Percentiles rank a stretch among this genome's conserved stretches.
Conservation (phyloP, 2,329 filamentous ascomycete species). For the Colletotrichum lindemuthianum region DNA sequence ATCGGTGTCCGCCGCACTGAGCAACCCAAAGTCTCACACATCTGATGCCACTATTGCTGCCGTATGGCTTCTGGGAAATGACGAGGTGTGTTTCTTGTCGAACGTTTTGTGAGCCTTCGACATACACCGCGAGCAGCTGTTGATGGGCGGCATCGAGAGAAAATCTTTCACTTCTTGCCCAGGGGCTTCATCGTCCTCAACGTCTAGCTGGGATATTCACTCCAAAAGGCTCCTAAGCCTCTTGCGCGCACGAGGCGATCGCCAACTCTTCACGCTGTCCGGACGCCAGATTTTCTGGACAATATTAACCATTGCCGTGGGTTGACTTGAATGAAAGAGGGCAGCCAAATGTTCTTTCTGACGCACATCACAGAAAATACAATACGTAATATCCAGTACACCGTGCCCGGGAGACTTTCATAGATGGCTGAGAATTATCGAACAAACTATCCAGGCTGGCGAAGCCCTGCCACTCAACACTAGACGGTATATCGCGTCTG, state of each 20-base stretch:
- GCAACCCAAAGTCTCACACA: constrained; percentile 40
- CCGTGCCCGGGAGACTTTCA: constrained; percentile 49
- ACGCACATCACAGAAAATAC: constrained; percentile 47
- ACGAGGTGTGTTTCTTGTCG: constrained; percentile 45
- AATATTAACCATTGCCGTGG: constrained; percentile 50
- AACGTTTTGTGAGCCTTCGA: neutral
- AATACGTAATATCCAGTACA: constrained; percentile 45
- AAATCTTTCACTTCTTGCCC: constrained; percentile 8
- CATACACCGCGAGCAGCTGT: constrained; percentile 40
- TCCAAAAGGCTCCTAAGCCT: constrained; percentile 49
- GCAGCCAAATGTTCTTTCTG: neutral
- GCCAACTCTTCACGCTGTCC: constrained; percentile 38
- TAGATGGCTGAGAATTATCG: constrained; percentile 48
- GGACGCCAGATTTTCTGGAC: constrained; percentile 50
- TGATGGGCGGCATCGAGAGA: constrained; percentile 48
- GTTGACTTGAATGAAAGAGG: constrained; percentile 27
- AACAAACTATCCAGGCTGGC: constrained; percentile 8
- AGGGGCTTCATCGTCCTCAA: neutral
- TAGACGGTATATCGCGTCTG: constrained; percentile 13
- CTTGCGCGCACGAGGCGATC: constrained; percentile 46
- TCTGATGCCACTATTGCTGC: constrained; percentile 50
- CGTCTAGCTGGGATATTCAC: constrained; percentile 48
- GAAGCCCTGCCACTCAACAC: constrained; percentile 22
- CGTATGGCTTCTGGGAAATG: constrained; percentile 53
- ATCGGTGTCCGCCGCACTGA: constrained; percentile 51